Evolutionary conservation across 2,329 filamentous ascomycete genomes (phyloP).

Genomic region (Fusarium circinatum): DNA sequence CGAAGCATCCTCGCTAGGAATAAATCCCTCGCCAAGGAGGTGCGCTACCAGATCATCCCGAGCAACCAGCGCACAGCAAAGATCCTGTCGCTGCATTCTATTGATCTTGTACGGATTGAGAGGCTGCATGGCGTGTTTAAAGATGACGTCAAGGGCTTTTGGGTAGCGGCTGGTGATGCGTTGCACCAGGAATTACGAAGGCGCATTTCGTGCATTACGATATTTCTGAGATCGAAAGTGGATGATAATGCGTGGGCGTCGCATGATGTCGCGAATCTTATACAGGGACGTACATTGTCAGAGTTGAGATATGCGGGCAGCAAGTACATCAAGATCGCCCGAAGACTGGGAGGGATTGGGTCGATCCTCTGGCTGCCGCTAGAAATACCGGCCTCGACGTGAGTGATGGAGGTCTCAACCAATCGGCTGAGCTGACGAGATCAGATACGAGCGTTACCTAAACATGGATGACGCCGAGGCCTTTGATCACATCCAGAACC

Average conservation of each 20-base stretch:
- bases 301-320: constrained; percentile 48
- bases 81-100: constrained; percentile 37
- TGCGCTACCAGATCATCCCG: constrained; percentile 46
- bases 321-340: constrained; percentile 50
- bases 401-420: background rate
- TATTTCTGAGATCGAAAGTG: constrained; percentile 46
- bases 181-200: constrained; percentile 43
- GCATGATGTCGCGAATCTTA: constrained; percentile 28
- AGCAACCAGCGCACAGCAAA: constrained; percentile 48
- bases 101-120: constrained; percentile 25
- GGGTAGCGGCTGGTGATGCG: constrained; percentile 23
- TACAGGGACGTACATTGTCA: constrained; percentile 35
- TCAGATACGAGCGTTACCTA: constrained; percentile 48
- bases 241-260: constrained; percentile 36
- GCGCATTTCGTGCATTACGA: constrained; percentile 44
- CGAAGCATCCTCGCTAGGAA: constrained; percentile 43
- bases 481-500: constrained; percentile 42
- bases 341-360: constrained; percentile 45
- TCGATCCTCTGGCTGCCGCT: constrained; percentile 48
- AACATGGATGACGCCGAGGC: constrained; percentile 48
- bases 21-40: constrained; percentile 43
- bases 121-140: constrained; percentile 20
- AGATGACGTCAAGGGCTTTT: constrained; percentile 40
- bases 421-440: background rate
- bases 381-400: constrained; percentile 49